Base-by-base conservation (phyloP, 2,329 filamentous ascomycete genomes). In the Apiospora sp. region DNA sequence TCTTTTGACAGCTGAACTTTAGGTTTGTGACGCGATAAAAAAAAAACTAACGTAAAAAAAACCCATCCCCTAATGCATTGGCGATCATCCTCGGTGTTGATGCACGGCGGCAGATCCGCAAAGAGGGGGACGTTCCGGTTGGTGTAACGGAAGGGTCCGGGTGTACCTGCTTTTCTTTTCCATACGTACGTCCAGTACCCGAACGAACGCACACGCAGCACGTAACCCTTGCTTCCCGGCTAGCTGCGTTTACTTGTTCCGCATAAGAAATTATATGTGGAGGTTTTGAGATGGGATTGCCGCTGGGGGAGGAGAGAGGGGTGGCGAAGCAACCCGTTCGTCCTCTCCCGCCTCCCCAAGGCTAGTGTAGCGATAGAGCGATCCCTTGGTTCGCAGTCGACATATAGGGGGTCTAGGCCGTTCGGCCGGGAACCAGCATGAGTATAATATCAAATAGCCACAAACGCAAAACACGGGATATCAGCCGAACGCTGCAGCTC, bases 191-290 rank as follows among this genome's bases (percentile, higher is more conserved):
- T 6, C 2, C 19, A n/a, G 16, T 3, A 41, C 37, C 37, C 19
- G 51, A 30, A 27, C 24, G 13, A 41, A 41, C 37, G 37, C 37
- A 41, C 37, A 41, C 37, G 1, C 37, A 10, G 37, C 37, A 41
- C 37, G 37, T 41, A 41, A 41, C 37, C 37, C 37, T 41, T 41
- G 37, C 37, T 10, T 41, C 37, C 54, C 34, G 22, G 34, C 10
- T 64, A 41, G 14, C 8, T 64, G 58, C 19, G 34, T 22, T 41
- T 41, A 41, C 34, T 41, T 64, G 34, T 64, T 13, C 58, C 34
- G 34, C 58, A 64, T n/a, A 64, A 64, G 58, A 34, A 64, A 64
- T 64, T 61, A 61, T 37, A 34, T 61, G 30, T 10, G n/a, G 30
- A 41, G 30, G 10, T 64, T 41, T 24, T 64, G 58, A 34, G 22